These are phyloP conservation scores for Cystobasidiaceae sp. DNA, from an alignment of 1,284 basidiomycete genomes.

Conservation along the genomic window DNA sequence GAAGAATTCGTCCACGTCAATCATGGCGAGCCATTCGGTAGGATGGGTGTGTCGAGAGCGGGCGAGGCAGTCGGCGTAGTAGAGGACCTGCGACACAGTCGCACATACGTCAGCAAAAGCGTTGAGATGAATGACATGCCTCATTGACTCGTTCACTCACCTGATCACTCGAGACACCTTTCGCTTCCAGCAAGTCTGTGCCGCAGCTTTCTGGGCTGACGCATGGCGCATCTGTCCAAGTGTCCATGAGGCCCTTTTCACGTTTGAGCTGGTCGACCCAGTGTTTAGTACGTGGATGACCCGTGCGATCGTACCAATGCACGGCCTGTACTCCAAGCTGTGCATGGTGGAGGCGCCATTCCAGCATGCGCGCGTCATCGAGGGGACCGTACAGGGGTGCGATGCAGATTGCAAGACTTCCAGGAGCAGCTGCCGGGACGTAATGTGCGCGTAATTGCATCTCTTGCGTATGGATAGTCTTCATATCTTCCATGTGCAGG, in stretches of 20 bases:
- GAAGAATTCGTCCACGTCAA: slow-evolving; percentile 23
- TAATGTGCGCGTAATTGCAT: background rate
- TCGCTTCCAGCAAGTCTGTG: background rate
- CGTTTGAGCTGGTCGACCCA: slow-evolving; percentile 9
- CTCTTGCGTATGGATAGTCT: background rate
- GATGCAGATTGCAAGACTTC: slow-evolving; percentile 17
- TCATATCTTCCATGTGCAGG: background rate
- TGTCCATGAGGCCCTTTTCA: background rate
- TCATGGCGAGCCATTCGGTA: slow-evolving; percentile 23
- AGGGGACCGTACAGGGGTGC: slow-evolving; percentile 12
- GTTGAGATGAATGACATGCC: background rate
- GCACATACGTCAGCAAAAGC: background rate
- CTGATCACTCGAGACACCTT: slow-evolving; percentile 24
- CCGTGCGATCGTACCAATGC: slow-evolving; percentile 17
- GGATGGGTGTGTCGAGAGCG: slow-evolving; percentile 17
- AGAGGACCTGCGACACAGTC: background rate
- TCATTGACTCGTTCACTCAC: slow-evolving; percentile 1
- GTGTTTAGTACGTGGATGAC: background rate
- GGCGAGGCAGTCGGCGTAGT: slow-evolving; percentile 25
- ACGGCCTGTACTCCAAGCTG: slow-evolving; percentile 8
- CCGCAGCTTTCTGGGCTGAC: background rate
- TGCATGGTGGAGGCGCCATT: slow-evolving; percentile 26
- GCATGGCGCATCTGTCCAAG: slow-evolving; percentile 2
- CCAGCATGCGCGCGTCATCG: background rate
- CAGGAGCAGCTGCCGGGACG: background rate